These are phyloP conservation scores for Cercospora sp. DNA, from an alignment of 2,329 filamentous ascomycete species.

Conservation along the genomic window DNA sequence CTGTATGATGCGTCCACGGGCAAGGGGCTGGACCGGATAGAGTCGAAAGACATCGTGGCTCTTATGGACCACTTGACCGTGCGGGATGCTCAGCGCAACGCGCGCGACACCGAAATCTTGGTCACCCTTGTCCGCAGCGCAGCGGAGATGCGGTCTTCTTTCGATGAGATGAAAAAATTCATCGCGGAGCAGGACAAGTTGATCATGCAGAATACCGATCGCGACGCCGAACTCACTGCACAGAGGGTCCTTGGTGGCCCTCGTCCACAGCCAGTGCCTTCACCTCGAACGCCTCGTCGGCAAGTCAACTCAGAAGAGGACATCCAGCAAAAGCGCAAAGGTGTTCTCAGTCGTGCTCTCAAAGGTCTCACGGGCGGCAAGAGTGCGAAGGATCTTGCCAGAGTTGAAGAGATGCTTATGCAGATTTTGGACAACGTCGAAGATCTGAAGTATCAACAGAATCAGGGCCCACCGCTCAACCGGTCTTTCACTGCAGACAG, in stretches of 20 bases:
- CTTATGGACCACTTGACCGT: slow-evolving; percentile 99
- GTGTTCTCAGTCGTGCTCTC: slow-evolving; percentile 90
- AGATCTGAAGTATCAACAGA: slow-evolving; percentile 49
- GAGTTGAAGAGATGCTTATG: slow-evolving; percentile 61
- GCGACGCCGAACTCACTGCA: slow-evolving; percentile 81
- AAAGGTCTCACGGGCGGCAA: slow-evolving; percentile 80
- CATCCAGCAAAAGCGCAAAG: slow-evolving; percentile 75
- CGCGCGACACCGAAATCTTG: slow-evolving; percentile 92
- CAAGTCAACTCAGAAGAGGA: slow-evolving; percentile 57
- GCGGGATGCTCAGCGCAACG: slow-evolving; percentile 92
- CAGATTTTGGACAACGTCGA: slow-evolving; percentile 92
- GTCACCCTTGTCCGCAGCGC: slow-evolving; percentile 91
- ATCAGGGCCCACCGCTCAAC: slow-evolving; percentile 29
- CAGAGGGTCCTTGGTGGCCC: slow-evolving; percentile 83
- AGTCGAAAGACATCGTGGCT: slow-evolving; percentile 94
- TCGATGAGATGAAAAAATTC: slow-evolving; percentile 91
- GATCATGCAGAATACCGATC: slow-evolving; percentile 82
- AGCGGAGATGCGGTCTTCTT: slow-evolving; percentile 94
- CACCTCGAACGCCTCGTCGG: slow-evolving; percentile 56
- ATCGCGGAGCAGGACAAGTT: slow-evolving; percentile 87
- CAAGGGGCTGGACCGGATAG: slow-evolving; percentile 82
- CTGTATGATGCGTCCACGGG: slow-evolving; percentile 89
- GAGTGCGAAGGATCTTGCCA: slow-evolving; percentile 69
- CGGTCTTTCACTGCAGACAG: slow-evolving; percentile 45
- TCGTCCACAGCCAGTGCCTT: slow-evolving; percentile 72